These are phyloP conservation scores for Favolaschia claudopus DNA, from an alignment of 768 basidiomycete species.

Conservation along the genomic window DNA sequence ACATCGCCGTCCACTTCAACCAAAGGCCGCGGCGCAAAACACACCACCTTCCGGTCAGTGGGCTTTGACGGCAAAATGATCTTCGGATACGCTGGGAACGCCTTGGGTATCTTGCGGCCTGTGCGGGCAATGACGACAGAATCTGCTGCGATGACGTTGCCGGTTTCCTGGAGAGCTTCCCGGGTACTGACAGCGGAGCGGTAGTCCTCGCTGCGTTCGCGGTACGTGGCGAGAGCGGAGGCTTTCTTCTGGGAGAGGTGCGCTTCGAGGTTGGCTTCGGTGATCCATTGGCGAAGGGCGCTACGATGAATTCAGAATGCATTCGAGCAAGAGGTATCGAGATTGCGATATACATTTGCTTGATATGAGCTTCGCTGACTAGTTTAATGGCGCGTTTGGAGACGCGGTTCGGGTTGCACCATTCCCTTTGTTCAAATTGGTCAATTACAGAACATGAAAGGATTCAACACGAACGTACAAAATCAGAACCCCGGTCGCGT, in stretches of 20 bases:
- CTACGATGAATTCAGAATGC: background rate
- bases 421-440: background rate
- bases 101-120: conserved; percentile 19
- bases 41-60: conserved; percentile 1
- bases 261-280: background rate
- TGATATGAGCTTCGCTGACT: conserved; percentile 10
- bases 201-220: conserved; percentile 1
- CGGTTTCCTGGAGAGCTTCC: conserved; percentile 4
- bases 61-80: background rate
- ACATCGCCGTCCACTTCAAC: conserved; percentile 1
- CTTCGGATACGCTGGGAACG: conserved; percentile 9
- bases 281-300: conserved; percentile 2
- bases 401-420: background rate
- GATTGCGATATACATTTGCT: background rate
- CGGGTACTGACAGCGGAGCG: conserved; percentile 5
- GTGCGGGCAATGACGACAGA: conserved; percentile 14
- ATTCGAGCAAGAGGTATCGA: background rate
- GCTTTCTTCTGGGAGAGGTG: conserved; percentile 7
- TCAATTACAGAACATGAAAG: background rate
- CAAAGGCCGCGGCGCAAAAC: conserved; percentile 7
- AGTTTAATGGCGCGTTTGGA: conserved; percentile 7
- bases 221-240: conserved; percentile 1
- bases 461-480: background rate
- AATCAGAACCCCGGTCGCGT: background rate
- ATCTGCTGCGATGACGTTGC: background rate